Evolutionary conservation across 1,284 basidiomycete genomes (phyloP), one percentile per base, ranked within the genome.

Genomic region (Trichosporon faecale): DNA sequence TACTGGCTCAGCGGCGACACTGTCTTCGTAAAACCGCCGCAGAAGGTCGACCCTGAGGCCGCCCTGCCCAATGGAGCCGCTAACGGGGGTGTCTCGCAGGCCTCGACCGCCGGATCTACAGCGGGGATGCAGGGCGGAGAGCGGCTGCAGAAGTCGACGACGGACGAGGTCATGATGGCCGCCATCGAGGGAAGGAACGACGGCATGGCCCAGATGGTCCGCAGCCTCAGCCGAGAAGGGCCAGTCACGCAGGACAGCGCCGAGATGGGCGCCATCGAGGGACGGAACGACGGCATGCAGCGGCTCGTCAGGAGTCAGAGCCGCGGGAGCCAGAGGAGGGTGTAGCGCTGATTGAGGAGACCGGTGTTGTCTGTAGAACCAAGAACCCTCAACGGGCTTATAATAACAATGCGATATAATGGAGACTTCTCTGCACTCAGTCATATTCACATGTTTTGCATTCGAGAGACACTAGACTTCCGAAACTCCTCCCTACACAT

Each of bases 1-100:
- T 89, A 85, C 76, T 89, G 88, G 88, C 40, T 73, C 23, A 64
- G 64, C 3, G 70, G 70, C 1, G 25, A 46, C 21, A 52, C 40
- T 6, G 64, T 71, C 33, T 73, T 70, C 31, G 70, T 73, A n/a
- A 49, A n/a, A 9, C 8, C 60, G 18, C 33, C 49, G 14, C 37
- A 40, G 18, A 23, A 52, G 64, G 18, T 25, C 25, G 49, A 52
- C 27, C 11, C 44, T 1, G 27, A 63, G 25, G 64, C 65, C 31
- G 40, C 18, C 29, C 9, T 37, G 11, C 1, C 33, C 33, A 35
- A 35, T 11, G 33, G 33, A 3, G 35, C 11, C 14, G 35, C 35
- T 14, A 37, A 37, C 35, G 35, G 35, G 35, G 35, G 35, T 37
- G 11, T 14, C 35, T 37, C 35, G 11, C 11, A 37, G 35, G 35